Evolutionary conservation across 106 monocot genomes (phyloP).

Genomic region (Dendrobium officinale): DNA sequence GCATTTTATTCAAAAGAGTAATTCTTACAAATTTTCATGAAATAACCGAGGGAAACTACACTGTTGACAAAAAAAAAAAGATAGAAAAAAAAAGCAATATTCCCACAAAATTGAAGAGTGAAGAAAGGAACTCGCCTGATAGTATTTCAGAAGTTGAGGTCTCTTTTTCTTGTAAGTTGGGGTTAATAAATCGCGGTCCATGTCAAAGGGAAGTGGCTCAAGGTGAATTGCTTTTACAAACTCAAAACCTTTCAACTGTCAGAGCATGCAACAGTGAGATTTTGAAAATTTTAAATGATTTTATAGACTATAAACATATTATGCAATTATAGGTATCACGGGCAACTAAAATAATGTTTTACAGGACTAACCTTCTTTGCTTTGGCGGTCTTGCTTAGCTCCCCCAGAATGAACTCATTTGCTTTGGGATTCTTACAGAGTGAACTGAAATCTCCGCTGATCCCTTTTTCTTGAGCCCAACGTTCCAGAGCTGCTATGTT

Average conservation of each 20-base stretch:
- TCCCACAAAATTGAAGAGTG: no score
- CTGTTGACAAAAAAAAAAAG: no score
- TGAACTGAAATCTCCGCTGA: slow-evolving; percentile 43
- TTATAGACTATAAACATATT: not conserved
- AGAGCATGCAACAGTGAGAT: not conserved
- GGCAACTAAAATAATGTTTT: not conserved
- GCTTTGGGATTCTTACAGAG: slow-evolving; percentile 69
- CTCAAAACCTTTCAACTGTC: slow-evolving; percentile 90
- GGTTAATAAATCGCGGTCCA: slow-evolving; percentile 83
- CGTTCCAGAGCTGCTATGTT: slow-evolving; percentile 54
- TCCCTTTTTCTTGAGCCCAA: slow-evolving; percentile 70
- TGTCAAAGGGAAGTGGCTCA: slow-evolving; percentile 84
- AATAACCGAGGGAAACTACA: no score
- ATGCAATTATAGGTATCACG: not conserved
- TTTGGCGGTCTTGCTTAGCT: slow-evolving; percentile 66
- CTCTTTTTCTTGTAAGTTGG: slow-evolving; percentile 95
- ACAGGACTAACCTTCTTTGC: slow-evolving; percentile 48
- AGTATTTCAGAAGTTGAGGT: slow-evolving; percentile 90
- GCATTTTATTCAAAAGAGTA: no score
- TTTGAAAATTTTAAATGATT: not conserved
- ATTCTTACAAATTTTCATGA: no score
- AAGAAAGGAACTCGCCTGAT: slow-evolving; percentile 41
- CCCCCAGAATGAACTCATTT: slow-evolving; percentile 64
- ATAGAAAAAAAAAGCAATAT: not conserved
- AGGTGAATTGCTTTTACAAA: slow-evolving; percentile 81